Evolutionary conservation across 2,329 filamentous ascomycete species (phyloP).

Genomic region (Ampelomyces quisqualis): DNA sequence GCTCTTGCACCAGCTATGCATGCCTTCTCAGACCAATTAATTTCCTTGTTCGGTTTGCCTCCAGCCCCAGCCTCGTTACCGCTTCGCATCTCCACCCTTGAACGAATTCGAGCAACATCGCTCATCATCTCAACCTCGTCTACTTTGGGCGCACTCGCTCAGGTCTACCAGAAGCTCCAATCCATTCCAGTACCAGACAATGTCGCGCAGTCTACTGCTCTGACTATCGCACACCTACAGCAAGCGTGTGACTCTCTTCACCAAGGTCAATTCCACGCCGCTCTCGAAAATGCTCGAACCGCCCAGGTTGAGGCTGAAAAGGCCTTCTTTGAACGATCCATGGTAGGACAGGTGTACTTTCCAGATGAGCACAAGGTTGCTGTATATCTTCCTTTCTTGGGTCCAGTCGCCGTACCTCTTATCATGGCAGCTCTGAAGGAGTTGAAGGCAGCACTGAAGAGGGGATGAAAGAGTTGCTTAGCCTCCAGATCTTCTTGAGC

Average conservation of each 20-base stretch:
- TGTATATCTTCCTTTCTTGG: conserved; percentile 88
- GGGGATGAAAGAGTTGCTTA: conserved; percentile 14
- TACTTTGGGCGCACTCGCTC: conserved; percentile 87
- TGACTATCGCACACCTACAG: conserved; percentile 74
- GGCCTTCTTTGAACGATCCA: conserved; percentile 97
- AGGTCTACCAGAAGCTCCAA: conserved; percentile 75
- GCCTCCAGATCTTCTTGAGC: background rate
- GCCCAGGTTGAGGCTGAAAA: conserved; percentile 88
- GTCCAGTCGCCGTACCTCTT: conserved; percentile 86
- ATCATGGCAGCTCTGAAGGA: conserved; percentile 83
- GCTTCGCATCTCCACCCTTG: conserved; percentile 78
- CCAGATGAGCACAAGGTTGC: conserved; percentile 98
- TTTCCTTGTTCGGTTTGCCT: conserved; percentile 83
- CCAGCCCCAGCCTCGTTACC: conserved; percentile 75
- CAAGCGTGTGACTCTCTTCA: conserved; percentile 71
- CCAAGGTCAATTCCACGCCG: conserved; percentile 61
- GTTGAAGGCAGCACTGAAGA: conserved; percentile 29
- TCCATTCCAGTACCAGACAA: conserved; percentile 88
- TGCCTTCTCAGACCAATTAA: conserved; percentile 85
- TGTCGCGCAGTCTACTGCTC: conserved; percentile 81
- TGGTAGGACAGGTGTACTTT: conserved; percentile 98
- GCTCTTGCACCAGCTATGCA: conserved; percentile 77
- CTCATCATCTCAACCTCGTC: conserved; percentile 87
- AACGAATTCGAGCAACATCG: conserved; percentile 81
- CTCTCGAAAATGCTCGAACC: conserved; percentile 76